These are phyloP conservation scores for Lasiosphaeriaceae sp. DNA, from an alignment of 495 filamentous ascomycete genomes.

Conservation along the genomic window DNA sequence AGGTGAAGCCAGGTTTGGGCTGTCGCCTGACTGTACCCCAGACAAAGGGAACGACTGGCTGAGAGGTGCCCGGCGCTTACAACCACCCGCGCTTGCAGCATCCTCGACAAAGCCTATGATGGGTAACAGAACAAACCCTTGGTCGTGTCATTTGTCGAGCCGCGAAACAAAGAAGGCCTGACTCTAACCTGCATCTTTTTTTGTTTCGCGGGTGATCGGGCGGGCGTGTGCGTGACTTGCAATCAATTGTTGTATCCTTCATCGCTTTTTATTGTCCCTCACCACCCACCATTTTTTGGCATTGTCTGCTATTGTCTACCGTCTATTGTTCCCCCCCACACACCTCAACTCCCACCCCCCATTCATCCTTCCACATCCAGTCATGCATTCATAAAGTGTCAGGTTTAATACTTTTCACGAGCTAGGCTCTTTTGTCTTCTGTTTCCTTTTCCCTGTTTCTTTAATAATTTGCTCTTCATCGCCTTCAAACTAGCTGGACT, in stretches of 20 bases:
- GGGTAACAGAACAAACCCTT: not conserved
- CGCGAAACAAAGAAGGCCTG: not conserved
- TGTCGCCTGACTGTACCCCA: not conserved
- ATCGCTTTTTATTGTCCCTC: not conserved
- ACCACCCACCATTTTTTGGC: not conserved
- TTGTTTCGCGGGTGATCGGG: not conserved
- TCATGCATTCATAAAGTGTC: not conserved
- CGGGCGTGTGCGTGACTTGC: not conserved
- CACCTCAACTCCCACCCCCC: not conserved
- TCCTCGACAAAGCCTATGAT: not conserved
- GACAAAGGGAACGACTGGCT: constrained; percentile 11
- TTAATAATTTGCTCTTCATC: not conserved
- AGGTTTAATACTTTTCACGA: not conserved
- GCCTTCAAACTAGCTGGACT: not conserved
- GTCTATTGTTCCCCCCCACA: not conserved
- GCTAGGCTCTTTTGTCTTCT: not conserved
- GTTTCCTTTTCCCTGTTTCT: not conserved
- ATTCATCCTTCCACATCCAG: not conserved
- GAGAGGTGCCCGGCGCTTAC: constrained; percentile 8
- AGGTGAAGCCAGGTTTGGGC: not conserved
- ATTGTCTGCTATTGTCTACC: too few relatives aligned
- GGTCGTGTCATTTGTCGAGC: not conserved
- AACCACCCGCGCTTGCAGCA: constrained; percentile 5
- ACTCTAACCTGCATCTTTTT: not conserved
- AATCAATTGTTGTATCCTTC: not conserved